A percentile compares a stretch with the other conserved stretches of the same genome.
Evolutionary conservation across 768 basidiomycete genomes (phyloP).

Genomic region (Hypsizygus marmoreus): DNA sequence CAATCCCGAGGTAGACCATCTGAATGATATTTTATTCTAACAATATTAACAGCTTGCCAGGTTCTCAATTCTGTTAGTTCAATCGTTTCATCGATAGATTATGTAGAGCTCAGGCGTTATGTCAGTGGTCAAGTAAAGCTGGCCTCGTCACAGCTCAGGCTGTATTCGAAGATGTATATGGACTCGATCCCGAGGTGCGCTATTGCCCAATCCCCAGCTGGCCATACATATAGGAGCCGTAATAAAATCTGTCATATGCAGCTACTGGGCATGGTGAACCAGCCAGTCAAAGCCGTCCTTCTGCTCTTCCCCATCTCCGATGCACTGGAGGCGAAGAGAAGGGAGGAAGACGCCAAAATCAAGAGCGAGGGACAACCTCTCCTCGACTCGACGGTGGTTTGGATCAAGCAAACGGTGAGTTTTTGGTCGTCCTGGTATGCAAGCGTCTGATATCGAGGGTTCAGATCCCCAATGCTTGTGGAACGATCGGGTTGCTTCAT

Average conservation of each 20-base stretch:
- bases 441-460: background rate
- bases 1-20: conserved; percentile 48
- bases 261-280: conserved; percentile 69
- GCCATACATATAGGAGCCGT: too few species aligned
- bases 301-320: conserved; percentile 80
- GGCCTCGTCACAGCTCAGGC: conserved; percentile 54
- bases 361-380: conserved; percentile 41
- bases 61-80: conserved; percentile 48
- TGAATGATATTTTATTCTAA: conserved; percentile 2
- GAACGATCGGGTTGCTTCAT: conserved; percentile 86
- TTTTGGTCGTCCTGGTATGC: background rate
- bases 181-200: conserved; percentile 66
- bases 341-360: conserved; percentile 62
- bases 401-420: conserved; percentile 88
- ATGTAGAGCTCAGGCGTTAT: too few species aligned
- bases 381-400: conserved; percentile 70
- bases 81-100: background rate
- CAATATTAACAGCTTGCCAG: conserved; percentile 23
- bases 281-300: conserved; percentile 81
- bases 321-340: conserved; percentile 47
- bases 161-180: conserved; percentile 72
- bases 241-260: conserved; percentile 26
- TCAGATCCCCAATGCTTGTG: conserved; percentile 83
- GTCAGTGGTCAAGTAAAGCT: conserved; percentile 70
- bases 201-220: background rate